Conservation (phyloP, 2,329 filamentous ascomycete species). For the Ophiostoma montium region DNA sequence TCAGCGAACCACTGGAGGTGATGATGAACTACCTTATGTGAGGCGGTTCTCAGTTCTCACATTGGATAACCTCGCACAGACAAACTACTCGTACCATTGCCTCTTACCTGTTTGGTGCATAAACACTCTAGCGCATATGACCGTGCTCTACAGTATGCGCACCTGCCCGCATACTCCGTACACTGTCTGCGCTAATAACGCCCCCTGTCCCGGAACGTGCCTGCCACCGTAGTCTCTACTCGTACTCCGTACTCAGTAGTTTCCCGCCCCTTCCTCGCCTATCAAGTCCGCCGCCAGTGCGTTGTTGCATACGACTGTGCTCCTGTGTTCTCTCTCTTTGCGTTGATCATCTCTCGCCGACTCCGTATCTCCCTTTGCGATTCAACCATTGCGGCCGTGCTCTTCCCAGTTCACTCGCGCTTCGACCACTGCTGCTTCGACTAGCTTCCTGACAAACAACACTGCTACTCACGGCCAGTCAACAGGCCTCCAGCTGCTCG, state of each 20-base stretch:
- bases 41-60: no score
- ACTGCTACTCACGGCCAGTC: neutral
- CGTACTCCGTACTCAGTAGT: neutral
- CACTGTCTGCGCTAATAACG: neutral
- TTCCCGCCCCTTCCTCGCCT: neutral
- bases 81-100: no score
- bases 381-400: no score
- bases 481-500: neutral
- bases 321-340: neutral
- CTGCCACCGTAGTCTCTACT: neutral
- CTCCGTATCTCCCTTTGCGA: no score
- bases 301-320: neutral
- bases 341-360: no score
- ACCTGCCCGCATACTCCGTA: neutral
- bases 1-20: no score
- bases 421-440: no score
- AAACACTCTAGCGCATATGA: neutral
- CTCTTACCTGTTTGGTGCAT: no score
- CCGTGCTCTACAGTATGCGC: neutral
- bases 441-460: neutral
- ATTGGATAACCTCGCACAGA: no score
- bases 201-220: neutral
- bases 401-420: neutral
- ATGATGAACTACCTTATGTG: no score
- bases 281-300: neutral